Evolutionary conservation across 2,329 filamentous ascomycete species (phyloP).

Genomic region (Fusarium buharicum): DNA sequence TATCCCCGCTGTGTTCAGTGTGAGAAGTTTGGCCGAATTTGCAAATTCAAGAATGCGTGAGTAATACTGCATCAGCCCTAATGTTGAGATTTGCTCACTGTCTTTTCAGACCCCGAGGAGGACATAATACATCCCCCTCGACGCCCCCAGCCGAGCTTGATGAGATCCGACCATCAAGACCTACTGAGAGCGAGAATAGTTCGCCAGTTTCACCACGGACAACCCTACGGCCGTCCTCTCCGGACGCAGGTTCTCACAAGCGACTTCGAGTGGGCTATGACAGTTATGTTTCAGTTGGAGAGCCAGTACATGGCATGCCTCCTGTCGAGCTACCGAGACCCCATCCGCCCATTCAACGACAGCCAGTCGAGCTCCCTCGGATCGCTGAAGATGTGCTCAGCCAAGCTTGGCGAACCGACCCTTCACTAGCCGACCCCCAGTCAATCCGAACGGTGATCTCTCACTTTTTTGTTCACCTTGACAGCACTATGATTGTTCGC

Average conservation of each 20-base stretch:
- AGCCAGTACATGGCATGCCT: slow-evolving; percentile 47
- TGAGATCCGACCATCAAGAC: slow-evolving; percentile 51
- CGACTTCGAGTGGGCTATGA: slow-evolving; percentile 61
- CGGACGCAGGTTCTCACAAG: slow-evolving; percentile 57
- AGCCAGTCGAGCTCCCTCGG: slow-evolving; percentile 55
- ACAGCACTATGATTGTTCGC: slow-evolving; percentile 55
- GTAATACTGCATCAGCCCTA: slow-evolving; percentile 51
- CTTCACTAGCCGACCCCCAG: slow-evolving; percentile 58
- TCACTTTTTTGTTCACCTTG: slow-evolving; percentile 56
- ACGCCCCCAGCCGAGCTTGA: slow-evolving; percentile 63
- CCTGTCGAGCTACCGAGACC: slow-evolving; percentile 53
- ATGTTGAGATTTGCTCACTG: slow-evolving; percentile 11
- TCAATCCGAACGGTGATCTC: slow-evolving; percentile 53
- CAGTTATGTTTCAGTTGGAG: slow-evolving; percentile 53
- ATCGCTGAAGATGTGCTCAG: slow-evolving; percentile 61
- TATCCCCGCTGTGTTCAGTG: slow-evolving; percentile 89
- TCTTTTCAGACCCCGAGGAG: slow-evolving; percentile 62
- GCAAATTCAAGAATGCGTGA: slow-evolving; percentile 88
- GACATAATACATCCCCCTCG: slow-evolving; percentile 66
- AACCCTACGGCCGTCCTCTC: slow-evolving; percentile 48
- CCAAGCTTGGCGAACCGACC: slow-evolving; percentile 62
- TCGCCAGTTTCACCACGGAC: slow-evolving; percentile 61
- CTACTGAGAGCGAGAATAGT: slow-evolving; percentile 57
- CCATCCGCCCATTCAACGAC: slow-evolving; percentile 51
- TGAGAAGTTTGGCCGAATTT: slow-evolving; percentile 87